These are phyloP conservation scores for Didymellaceae sp. DNA, from an alignment of 2,329 filamentous ascomycete species.

Conservation along the genomic window DNA sequence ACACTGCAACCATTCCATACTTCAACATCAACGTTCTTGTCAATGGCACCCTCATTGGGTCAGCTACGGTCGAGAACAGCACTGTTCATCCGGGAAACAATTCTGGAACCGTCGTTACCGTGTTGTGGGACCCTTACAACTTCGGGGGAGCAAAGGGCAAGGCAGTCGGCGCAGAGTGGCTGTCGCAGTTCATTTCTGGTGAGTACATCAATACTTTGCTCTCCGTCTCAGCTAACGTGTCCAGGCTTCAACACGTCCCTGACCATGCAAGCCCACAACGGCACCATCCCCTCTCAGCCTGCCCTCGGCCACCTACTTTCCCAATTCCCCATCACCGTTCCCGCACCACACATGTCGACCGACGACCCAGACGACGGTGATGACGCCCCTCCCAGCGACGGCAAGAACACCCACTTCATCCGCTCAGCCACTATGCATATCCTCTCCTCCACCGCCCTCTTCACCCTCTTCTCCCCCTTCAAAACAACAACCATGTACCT, in stretches of 20 bases:
- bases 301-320: constrained; percentile 75
- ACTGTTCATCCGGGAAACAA: constrained; percentile 74
- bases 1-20: constrained; percentile 82
- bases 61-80: constrained; percentile 71
- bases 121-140: constrained; percentile 74
- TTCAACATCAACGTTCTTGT: constrained; percentile 76
- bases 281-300: constrained; percentile 76
- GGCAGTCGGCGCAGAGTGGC: constrained; percentile 70
- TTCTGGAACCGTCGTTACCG: constrained; percentile 69
- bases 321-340: constrained; percentile 72
- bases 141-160: constrained; percentile 67
- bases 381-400: constrained; percentile 35
- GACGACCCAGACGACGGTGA: constrained; percentile 57
- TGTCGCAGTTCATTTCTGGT: constrained; percentile 88
- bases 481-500: constrained; percentile 75
- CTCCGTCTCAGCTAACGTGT: constrained; percentile 15
- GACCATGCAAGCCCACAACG: constrained; percentile 72
- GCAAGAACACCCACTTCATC: constrained; percentile 70
- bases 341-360: constrained; percentile 69
- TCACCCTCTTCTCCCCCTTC: constrained; percentile 82
- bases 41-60: constrained; percentile 76
- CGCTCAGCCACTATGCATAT: constrained; percentile 85
- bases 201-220: no score
- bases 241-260: constrained; percentile 79
- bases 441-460: constrained; percentile 83